Percentiles rank a stretch among this genome's conserved stretches.
These are phyloP conservation scores for Apiospora marii DNA, from an alignment of 2,329 filamentous ascomycete genomes.

Conservation along the genomic window DNA sequence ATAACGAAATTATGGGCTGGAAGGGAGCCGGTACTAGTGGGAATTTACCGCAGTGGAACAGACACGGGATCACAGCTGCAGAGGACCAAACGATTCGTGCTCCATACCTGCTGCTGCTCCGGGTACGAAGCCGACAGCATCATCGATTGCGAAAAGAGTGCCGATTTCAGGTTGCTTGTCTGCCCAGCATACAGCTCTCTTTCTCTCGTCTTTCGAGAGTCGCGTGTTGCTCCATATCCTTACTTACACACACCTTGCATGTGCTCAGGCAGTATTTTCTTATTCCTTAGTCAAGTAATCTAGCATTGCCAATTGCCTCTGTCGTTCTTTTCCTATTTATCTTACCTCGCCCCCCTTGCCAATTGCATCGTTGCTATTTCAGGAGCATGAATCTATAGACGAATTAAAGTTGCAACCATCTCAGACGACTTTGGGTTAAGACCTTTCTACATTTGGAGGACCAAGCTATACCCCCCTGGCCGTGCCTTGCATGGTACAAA, in stretches of 20 bases:
- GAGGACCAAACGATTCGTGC: conserved; percentile 4
- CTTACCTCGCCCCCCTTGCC: background rate
- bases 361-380: background rate
- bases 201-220: conserved; percentile 15
- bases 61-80: background rate
- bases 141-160: conserved; percentile 19
- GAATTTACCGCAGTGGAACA: conserved; percentile 17
- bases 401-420: conserved; percentile 17
- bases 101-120: background rate
- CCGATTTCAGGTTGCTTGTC: background rate
- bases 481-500: conserved; percentile 1
- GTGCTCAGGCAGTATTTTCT: background rate
- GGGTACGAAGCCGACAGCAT: conserved; percentile 8
- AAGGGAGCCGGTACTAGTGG: background rate
- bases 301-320: background rate
- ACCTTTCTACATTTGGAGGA: background rate
- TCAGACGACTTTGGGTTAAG: background rate
- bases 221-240: background rate
- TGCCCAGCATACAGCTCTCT: background rate
- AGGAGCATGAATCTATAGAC: background rate
- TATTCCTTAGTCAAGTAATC: background rate
- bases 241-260: background rate
- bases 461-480: background rate
- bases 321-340: background rate
- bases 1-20: background rate